Evolutionary conservation across 1,284 basidiomycete genomes (phyloP).

Genomic region (Ceratobasidium sp.): DNA sequence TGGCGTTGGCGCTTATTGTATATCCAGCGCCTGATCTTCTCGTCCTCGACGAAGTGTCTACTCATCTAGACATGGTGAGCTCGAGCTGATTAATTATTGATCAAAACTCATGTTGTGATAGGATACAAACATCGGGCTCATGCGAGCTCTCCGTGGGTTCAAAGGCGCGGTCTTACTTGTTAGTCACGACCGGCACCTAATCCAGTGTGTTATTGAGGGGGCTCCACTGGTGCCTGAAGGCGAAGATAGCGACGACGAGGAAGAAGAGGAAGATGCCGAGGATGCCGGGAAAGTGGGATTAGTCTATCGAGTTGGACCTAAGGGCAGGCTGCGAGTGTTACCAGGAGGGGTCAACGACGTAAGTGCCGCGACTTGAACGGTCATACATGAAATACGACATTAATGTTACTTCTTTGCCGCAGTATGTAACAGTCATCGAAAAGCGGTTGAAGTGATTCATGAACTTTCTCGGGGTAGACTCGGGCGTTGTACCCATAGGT

Average conservation of each 20-base stretch:
- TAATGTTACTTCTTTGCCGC: not conserved
- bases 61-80: constrained; percentile 71
- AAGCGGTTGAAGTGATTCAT: constrained; percentile 18
- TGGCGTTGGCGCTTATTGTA: constrained; percentile 65
- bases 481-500: no score
- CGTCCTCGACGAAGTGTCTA: constrained; percentile 76
- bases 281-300: constrained; percentile 56
- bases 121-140: constrained; percentile 73
- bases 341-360: constrained; percentile 62
- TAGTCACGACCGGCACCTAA: constrained; percentile 73
- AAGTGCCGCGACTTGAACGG: not conserved
- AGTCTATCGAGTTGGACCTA: constrained; percentile 62
- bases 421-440: constrained; percentile 35
- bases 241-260: constrained; percentile 52
- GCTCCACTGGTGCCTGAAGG: constrained; percentile 52
- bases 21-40: constrained; percentile 69
- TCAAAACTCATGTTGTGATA: not conserved
- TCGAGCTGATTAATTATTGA: not conserved
- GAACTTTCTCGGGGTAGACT: no score
- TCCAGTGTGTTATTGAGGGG: constrained; percentile 60
- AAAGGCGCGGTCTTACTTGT: constrained; percentile 74
- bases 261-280: constrained; percentile 55
- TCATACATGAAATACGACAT: not conserved
- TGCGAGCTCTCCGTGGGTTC: constrained; percentile 68
- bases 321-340: constrained; percentile 61